Base-by-base conservation (phyloP, 805 yeast genomes). In the Lipomyces yamadae region DNA sequence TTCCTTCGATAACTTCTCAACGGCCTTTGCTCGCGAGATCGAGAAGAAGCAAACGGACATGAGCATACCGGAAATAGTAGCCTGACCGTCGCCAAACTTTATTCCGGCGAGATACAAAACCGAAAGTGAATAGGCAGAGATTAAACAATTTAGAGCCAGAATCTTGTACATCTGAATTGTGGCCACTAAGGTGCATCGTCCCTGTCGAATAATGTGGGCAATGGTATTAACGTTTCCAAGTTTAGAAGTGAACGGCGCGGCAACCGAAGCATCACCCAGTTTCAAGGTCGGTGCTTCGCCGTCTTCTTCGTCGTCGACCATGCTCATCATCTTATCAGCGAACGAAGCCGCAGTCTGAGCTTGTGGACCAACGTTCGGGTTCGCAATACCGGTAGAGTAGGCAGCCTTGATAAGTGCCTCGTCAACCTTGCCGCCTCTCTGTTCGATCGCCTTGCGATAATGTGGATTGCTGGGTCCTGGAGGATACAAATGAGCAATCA, bases 111-210 rank as follows among this genome's bases (percentile, higher is more conserved):
- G 83, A 78, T 91, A 95, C 76, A 95, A 85, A 52, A 95, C 97
- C 55, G 97, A 91, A 74, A 94, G 83, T 1, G 98, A 92, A 78
- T 95, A 95, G 39, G 99, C 99, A 72, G 96, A 89, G 79, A 95
- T 92, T 82, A 95, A 84, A 85, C 98, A 95, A 79, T 95, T 95
- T 81, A 95, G 84, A 0, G 99, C 99, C 77, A 95, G 82, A 75
- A 95, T 95, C 82, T 95, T 95, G 85, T 95, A 95, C 99, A 95
- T 95, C 81, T 95, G 99, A 76, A 95, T 93, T 7, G 99, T 95
- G 18, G 97, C 91, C 56, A 95, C 97, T 72, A 95, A 83, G 6
- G 99, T 97, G 83, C 97, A 91, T 80, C 99, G 92, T 72, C 99
- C 99, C 83, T 95, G 98, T 80, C 99, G 92, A 72, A 95, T 86